Evolutionary conservation across 108 stramenopile genomes (phyloP).

Genomic region (Cyclotella atomus): DNA sequence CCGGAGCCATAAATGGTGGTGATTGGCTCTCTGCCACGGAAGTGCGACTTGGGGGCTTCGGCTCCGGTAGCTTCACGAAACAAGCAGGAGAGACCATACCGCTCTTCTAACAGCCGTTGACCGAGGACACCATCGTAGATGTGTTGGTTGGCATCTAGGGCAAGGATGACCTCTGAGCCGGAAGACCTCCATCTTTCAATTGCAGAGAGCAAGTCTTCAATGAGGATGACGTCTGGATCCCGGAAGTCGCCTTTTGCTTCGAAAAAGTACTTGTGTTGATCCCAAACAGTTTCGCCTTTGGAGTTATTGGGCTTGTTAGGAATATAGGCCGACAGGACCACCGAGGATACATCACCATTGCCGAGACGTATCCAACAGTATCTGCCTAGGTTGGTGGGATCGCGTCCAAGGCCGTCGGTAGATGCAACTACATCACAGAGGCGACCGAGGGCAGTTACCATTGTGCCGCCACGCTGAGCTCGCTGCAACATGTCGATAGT

Average conservation of each 20-base stretch:
- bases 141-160: slow-evolving; percentile 6
- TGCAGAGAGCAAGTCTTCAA: not conserved
- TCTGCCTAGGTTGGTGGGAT: slow-evolving; percentile 1
- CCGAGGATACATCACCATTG: not conserved
- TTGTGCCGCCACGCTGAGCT: not conserved
- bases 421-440: not conserved
- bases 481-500: not conserved
- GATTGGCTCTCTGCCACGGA: not conserved
- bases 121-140: not conserved
- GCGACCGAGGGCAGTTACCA: not conserved
- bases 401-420: not conserved
- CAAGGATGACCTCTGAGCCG: not conserved
- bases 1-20: slow-evolving; percentile 13
- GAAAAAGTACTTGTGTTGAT: slow-evolving; percentile 1
- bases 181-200: not conserved
- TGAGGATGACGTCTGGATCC: not conserved
- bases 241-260: not conserved
- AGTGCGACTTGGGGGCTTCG: not conserved
- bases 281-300: slow-evolving; percentile 12
- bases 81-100: not conserved
- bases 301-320: not conserved
- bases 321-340: not conserved
- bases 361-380: slow-evolving; percentile 15
- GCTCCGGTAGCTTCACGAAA: not conserved
- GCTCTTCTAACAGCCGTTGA: not conserved